Evolutionary conservation across 2,329 filamentous ascomycete genomes (phyloP).

Genomic region (Aschersonia sp.): DNA sequence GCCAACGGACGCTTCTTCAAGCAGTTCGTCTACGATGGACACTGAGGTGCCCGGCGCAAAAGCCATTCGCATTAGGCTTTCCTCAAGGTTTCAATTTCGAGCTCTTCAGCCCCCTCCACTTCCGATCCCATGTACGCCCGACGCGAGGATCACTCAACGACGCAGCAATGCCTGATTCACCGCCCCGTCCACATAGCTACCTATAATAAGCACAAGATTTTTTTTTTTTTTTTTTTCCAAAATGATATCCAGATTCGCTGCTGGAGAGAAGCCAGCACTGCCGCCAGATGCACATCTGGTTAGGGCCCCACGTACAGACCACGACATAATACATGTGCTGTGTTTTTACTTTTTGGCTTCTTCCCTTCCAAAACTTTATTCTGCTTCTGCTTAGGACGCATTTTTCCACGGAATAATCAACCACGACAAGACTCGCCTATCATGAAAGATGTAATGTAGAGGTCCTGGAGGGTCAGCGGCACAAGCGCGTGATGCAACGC

Average conservation of each 20-base stretch:
- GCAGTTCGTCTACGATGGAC: neutral
- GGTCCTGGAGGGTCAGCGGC: constrained; percentile 1
- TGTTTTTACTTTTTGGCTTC: too few relatives aligned
- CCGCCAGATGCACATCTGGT: constrained; percentile 16
- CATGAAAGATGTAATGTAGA: constrained; percentile 13
- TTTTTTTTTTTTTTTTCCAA: constrained; percentile 8
- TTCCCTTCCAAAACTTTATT: too few relatives aligned
- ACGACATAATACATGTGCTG: too few relatives aligned
- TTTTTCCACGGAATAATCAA: too few relatives aligned
- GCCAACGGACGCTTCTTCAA: neutral
- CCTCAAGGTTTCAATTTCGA: constrained; percentile 21
- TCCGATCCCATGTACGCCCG: constrained; percentile 18
- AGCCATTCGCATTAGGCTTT: constrained; percentile 9
- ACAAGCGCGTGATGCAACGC: constrained; percentile 21
- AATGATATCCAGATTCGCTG: constrained; percentile 28
- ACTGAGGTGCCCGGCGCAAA: neutral
- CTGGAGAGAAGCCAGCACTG: constrained; percentile 41
- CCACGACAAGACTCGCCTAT: too few relatives aligned
- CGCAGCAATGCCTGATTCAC: constrained; percentile 15
- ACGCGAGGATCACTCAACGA: constrained; percentile 20
- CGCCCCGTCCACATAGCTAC: constrained; percentile 8
- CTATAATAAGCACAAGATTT: neutral
- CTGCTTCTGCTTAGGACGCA: too few relatives aligned
- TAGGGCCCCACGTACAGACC: too few relatives aligned
- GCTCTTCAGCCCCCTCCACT: constrained; percentile 22